Conservation (phyloP, 2,329 filamentous ascomycete genomes). For the Colletotrichum spaethianum region DNA sequence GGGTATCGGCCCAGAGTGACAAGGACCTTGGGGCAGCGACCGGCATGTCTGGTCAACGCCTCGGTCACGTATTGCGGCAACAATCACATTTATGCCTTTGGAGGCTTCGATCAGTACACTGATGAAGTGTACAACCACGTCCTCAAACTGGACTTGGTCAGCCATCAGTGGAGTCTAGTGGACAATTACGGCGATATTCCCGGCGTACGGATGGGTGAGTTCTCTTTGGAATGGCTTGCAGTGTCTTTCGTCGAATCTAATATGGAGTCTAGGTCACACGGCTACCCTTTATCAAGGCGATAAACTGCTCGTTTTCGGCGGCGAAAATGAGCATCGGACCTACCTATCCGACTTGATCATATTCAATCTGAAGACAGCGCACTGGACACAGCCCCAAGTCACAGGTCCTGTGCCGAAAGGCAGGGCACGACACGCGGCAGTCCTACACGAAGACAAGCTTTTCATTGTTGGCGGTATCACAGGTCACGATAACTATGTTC, state of each 20-base stretch:
- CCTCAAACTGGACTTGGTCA: conserved; percentile 86
- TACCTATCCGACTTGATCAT: conserved; percentile 97
- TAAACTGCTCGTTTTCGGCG: conserved; percentile 97
- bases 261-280: conserved; percentile 79
- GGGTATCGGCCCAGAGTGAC: conserved; percentile 89
- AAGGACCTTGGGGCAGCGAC: conserved; percentile 83
- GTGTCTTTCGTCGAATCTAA: conserved; percentile 28
- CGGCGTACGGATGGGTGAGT: conserved; percentile 92
- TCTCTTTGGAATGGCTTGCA: not conserved
- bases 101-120: conserved; percentile 98
- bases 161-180: conserved; percentile 93
- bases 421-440: conserved; percentile 91
- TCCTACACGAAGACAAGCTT: conserved; percentile 95
- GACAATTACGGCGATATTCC: conserved; percentile 99
- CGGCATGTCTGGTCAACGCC: conserved; percentile 96
- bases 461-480: conserved; percentile 98
- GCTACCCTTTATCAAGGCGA: conserved; percentile 93
- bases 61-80: conserved; percentile 99
- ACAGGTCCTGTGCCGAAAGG: conserved; percentile 89
- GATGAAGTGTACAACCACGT: conserved; percentile 99
- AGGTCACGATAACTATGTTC: conserved; percentile 89
- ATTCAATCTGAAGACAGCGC: conserved; percentile 92
- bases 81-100: conserved; percentile 98
- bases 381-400: conserved; percentile 94
- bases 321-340: conserved; percentile 96